These are phyloP conservation scores for Quercus engelmannii DNA, from an alignment of 306 rosid species.

Conservation along the genomic window DNA sequence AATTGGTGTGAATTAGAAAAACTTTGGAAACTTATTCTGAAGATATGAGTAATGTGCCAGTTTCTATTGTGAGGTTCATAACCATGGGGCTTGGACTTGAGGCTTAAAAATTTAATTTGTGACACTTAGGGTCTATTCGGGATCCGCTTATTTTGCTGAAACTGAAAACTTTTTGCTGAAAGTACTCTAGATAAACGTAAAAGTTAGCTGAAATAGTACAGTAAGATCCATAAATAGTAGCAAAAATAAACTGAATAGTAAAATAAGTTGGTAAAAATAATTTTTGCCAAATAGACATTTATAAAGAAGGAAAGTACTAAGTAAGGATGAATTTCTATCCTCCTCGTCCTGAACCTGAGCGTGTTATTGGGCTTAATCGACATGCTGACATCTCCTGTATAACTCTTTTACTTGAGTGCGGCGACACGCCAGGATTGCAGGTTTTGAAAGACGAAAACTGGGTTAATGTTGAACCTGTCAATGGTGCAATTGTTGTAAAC, in stretches of 20 bases:
- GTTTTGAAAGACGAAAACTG: constrained; percentile 40
- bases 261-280: too few species aligned
- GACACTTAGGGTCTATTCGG: background rate
- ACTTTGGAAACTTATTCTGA: constrained; percentile 36
- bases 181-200: fast-evolving
- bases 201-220: too few species aligned
- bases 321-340: constrained; percentile 48
- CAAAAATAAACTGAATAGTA: too few species aligned
- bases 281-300: background rate
- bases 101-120: constrained; percentile 18
- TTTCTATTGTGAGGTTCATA: constrained; percentile 38
- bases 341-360: constrained; percentile 40
- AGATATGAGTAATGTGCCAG: constrained; percentile 24
- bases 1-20: constrained; percentile 26
- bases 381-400: constrained; percentile 42
- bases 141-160: too few species aligned
- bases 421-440: constrained; percentile 33
- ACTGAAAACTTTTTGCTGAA: too few species aligned
- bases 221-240: fast-evolving
- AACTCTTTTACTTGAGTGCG: constrained; percentile 38
- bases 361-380: constrained; percentile 39
- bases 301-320: constrained; percentile 32
- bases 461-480: constrained; percentile 38
- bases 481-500: constrained; percentile 43
- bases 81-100: constrained; percentile 29